These are phyloP conservation scores for Brassica napus DNA, from an alignment of 345 rosid species.

Conservation along the genomic window DNA sequence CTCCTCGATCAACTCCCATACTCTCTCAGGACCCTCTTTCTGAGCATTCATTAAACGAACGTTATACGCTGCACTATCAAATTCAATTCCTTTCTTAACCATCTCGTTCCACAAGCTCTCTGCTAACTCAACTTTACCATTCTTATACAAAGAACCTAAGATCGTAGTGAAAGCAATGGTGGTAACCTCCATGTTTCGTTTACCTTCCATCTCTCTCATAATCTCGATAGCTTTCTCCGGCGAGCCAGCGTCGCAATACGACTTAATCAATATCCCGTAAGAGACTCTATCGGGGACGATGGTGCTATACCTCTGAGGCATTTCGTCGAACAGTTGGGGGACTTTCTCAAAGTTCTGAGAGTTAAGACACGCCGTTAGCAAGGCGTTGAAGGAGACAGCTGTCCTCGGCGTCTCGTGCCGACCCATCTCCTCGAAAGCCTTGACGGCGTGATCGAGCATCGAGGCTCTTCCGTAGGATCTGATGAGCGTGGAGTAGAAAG, in stretches of 20 bases:
- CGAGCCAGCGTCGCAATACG: background rate
- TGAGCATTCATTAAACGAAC: conserved; percentile 56
- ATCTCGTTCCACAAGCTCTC: conserved; percentile 65
- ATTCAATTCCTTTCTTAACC: conserved; percentile 53
- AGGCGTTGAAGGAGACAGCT: conserved; percentile 57
- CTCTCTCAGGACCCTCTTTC: conserved; percentile 45
- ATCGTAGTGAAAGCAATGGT: conserved; percentile 60
- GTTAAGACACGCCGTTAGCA: conserved; percentile 52
- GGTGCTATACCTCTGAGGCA: conserved; percentile 43
- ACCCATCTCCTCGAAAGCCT: conserved; percentile 61
- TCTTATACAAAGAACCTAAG: conserved; percentile 56
- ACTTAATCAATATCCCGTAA: conserved; percentile 24
- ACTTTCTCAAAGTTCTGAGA: conserved; percentile 43
- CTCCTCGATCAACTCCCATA: conserved; percentile 58
- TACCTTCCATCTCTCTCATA: conserved; percentile 55
- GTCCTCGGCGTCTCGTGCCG: conserved; percentile 60
- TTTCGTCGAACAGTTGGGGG: conserved; percentile 62
- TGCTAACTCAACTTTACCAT: conserved; percentile 50
- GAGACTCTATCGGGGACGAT: conserved; percentile 61
- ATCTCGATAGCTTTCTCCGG: conserved; percentile 55
- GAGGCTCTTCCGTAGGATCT: conserved; percentile 72
- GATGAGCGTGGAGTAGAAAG: conserved; percentile 62
- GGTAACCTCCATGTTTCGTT: conserved; percentile 50
- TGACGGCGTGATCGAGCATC: conserved; percentile 61
- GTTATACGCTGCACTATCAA: conserved; percentile 67